Percentiles rank a stretch among this genome's conserved stretches.
These are phyloP conservation scores for Solanum chiquidenum DNA, from an alignment of 257 asterid genomes.

Conservation along the genomic window DNA sequence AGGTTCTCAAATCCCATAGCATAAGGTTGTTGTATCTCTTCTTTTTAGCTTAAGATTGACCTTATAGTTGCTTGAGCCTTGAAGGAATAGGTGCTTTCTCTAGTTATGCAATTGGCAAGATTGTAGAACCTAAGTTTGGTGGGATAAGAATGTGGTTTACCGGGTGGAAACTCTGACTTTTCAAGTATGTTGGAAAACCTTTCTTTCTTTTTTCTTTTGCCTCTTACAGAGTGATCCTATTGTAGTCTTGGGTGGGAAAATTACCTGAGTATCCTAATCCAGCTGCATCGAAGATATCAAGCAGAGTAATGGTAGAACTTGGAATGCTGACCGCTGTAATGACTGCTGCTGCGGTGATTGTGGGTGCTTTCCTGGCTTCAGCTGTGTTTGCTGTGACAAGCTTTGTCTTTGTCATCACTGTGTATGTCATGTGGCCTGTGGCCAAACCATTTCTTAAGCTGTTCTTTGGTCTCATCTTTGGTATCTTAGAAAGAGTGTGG, in stretches of 20 bases:
- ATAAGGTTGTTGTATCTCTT: neutral
- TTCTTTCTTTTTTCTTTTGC: conserved; percentile 5
- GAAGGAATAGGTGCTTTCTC: neutral
- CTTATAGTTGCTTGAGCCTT: neutral
- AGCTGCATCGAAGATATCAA: conserved; percentile 80
- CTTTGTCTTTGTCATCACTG: conserved; percentile 45
- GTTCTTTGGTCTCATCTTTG: conserved; percentile 42
- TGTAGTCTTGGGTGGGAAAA: conserved; percentile 82
- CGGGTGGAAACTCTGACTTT: neutral
- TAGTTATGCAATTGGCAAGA: neutral
- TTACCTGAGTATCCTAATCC: conserved; percentile 81
- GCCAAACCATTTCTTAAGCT: conserved; percentile 71
- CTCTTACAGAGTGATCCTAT: conserved; percentile 6
- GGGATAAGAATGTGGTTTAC: neutral
- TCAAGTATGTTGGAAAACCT: conserved; percentile 2
- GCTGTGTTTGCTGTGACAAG: conserved; percentile 77
- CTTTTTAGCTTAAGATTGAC: neutral
- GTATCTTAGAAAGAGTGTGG: conserved; percentile 52
- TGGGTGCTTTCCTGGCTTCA: conserved; percentile 84
- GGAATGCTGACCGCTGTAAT: conserved; percentile 70
- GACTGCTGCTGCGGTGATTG: conserved; percentile 76
- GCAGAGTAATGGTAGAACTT: conserved; percentile 86
- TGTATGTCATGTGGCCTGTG: conserved; percentile 76
- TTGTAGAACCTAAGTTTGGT: neutral
- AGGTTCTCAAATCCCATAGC: neutral